Evolutionary conservation across 2,329 filamentous ascomycete genomes (phyloP), one percentile per base, ranked within the genome.

Genomic region (Daldinia sp.): DNA sequence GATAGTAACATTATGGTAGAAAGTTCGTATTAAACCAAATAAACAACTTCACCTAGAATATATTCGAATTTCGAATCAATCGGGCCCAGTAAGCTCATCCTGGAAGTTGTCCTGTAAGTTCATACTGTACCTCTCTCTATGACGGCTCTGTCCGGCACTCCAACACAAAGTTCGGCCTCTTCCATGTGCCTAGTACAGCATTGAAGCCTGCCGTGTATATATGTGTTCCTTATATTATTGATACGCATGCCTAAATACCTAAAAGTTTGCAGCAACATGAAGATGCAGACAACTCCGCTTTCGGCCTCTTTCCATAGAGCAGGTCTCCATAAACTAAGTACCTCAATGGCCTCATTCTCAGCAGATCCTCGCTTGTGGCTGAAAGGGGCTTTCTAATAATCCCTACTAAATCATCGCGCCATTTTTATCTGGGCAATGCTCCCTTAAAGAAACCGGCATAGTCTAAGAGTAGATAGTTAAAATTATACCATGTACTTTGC

Each of bases 271-370:
- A 56, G 35, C 56, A 59, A 39, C 42, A 67, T 55, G 51, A 26
- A 18, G 35, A 59, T 68, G 58, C 58, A 41, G 53, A 30, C 28
- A 54, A 63, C 42, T 69, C 65, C 63, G 66, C 48, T 62, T 63
- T 71, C 66, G 69, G 69, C 51, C 42, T 26, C 41, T 59, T n/a
- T 20, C 9, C 26, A 57, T 30, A 33, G 44, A 63, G 46, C 5
- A 30, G 13, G 23, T 28, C 46, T 23, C 46, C 46, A 30, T 30
- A 50, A 6, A 50, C 6, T 50, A 30, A 33, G 58, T 63, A 57
- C 48, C 15, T 18, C 15, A 66, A 66, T 71, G 68, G 65, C 56
- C 65, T 64, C 41, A 71, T 68, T 28, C 65, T 68, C 65, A 68
- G 55, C 51, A 61, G 55, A 60, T 65, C 57, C 54, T 61, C 46